A percentile compares a stretch with the other conserved stretches of the same genome.
phyloP scores from a whole-genome alignment of 78 protist genomes.

The Polysphondylium violaceum region DNA sequence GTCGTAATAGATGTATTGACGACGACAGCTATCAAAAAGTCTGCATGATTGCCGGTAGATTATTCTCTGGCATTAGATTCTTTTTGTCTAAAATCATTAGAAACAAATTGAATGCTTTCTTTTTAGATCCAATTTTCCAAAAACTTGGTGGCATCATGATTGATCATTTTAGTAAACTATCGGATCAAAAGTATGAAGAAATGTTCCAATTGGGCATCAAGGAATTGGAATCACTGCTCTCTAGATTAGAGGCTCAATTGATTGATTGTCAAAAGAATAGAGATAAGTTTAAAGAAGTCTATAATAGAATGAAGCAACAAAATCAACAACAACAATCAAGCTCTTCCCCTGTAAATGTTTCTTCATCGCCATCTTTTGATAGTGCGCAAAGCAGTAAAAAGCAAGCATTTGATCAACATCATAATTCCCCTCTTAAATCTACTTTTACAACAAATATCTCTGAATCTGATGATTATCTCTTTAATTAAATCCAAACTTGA shows the following conservation, averaged over 20 bases:
- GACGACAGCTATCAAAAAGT: conserved; percentile 62
- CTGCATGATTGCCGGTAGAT: conserved; percentile 67
- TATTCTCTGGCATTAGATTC: conserved; percentile 86
- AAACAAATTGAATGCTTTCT: conserved; percentile 88
- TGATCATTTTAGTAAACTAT: conserved; percentile 68
- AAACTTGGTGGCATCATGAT: conserved; percentile 49
- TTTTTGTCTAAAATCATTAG: conserved; percentile 81
- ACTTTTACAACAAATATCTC: no score
- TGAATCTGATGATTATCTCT: no score
- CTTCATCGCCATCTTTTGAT: no score
- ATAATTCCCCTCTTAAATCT: no score
- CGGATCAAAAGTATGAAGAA: conserved; percentile 77
- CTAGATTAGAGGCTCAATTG: conserved; percentile 61
- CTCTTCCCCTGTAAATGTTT: no score
- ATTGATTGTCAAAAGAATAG: conserved; percentile 59
- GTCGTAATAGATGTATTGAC: conserved; percentile 49
- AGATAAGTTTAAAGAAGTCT: conserved; percentile 79
- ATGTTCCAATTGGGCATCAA: conserved; percentile 82
- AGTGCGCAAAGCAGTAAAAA: no score
- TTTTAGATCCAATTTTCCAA: conserved; percentile 85
- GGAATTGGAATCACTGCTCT: conserved; percentile 17
- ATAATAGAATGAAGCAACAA: conserved; percentile 44
- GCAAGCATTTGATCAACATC: no score
- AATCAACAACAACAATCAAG: no score
- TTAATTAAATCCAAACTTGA: no score